phyloP scores from a whole-genome alignment of 345 rosid genomes.

The Kernera saxatilis region DNA sequence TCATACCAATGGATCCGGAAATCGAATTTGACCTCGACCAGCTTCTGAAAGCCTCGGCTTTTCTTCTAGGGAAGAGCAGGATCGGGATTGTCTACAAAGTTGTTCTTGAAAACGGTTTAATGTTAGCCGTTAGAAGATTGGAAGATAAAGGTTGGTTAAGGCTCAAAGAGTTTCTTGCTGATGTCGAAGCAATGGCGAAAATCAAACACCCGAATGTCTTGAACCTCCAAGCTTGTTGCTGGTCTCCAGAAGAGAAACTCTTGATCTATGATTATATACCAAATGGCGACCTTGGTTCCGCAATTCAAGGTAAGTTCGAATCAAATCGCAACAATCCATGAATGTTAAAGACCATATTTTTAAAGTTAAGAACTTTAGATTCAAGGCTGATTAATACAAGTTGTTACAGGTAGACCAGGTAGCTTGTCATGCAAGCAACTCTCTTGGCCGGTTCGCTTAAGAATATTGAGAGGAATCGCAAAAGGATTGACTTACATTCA shows the following conservation, averaged over 20 bases:
- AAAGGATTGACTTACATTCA: conserved; percentile 72
- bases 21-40: conserved; percentile 69
- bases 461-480: conserved; percentile 69
- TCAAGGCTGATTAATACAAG: background rate
- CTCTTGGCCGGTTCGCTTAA: conserved; percentile 60
- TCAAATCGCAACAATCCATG: background rate
- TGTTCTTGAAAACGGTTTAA: conserved; percentile 62
- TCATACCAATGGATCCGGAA: conserved; percentile 56
- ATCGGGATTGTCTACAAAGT: conserved; percentile 83
- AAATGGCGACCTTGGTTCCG: conserved; percentile 66
- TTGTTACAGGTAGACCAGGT: conserved; percentile 57
- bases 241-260: conserved; percentile 86
- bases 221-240: conserved; percentile 81
- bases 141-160: conserved; percentile 70
- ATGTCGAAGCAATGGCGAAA: conserved; percentile 82
- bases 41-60: conserved; percentile 86
- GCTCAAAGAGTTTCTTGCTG: conserved; percentile 77
- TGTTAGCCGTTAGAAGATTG: conserved; percentile 71
- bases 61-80: conserved; percentile 82
- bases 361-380: background rate
- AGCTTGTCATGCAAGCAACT: conserved; percentile 46
- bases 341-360: background rate
- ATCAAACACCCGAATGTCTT: conserved; percentile 75
- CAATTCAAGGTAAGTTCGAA: conserved; percentile 58
- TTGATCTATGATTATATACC: conserved; percentile 77